A percentile compares a stretch with the other conserved stretches of the same genome.
These are phyloP conservation scores for Ophiostoma perfectum DNA, from an alignment of 2,329 filamentous ascomycete genomes.

Conservation along the genomic window DNA sequence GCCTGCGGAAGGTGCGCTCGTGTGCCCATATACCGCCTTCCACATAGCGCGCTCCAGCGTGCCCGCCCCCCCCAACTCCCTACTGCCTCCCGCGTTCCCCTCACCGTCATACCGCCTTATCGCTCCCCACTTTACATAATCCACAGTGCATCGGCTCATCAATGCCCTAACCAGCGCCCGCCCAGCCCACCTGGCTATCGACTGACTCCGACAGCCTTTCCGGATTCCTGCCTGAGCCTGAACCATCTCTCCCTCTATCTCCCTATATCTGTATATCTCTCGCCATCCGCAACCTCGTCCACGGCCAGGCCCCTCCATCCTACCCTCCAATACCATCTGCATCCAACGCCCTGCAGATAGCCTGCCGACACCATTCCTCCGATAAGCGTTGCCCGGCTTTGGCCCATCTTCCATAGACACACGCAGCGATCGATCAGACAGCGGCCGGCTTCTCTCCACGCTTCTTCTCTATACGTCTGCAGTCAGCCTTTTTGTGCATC, in stretches of 20 bases:
- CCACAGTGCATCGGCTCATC: conserved; percentile 1
- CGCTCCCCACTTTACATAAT: not conserved
- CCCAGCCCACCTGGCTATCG: not conserved
- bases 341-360: not conserved
- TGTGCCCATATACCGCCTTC: not conserved
- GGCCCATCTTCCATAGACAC: not conserved
- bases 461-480: too few species aligned
- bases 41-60: not conserved
- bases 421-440: too few species aligned
- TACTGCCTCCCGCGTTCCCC: not conserved
- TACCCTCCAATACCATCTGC: not conserved
- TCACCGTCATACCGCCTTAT: conserved; percentile 1
- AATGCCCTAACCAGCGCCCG: not conserved
- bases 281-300: too few species aligned
- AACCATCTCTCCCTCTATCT: too few species aligned
- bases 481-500: too few species aligned
- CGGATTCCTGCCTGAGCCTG: not conserved
- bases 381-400: not conserved
- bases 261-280: too few species aligned
- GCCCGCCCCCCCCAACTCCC: not conserved
- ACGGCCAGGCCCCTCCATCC: too few species aligned
- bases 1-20: not conserved
- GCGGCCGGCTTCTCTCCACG: too few species aligned
- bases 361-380: not conserved
- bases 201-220: not conserved